Conservation (phyloP, 202 grass and related monocot genomes). For the Panicum hallii region DNA sequence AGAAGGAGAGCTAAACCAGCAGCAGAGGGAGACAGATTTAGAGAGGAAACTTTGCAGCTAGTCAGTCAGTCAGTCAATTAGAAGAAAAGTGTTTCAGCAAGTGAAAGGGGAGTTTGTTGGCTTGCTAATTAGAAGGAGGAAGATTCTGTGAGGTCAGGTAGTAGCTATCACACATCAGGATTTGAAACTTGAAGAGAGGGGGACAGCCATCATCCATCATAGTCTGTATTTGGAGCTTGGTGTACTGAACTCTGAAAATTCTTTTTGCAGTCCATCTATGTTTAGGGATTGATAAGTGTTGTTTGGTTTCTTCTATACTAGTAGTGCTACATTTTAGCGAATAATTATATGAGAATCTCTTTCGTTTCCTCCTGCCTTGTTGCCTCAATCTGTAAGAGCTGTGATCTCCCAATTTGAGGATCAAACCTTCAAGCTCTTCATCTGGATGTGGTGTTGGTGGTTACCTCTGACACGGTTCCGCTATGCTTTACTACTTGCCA, state of each 20-base stretch:
- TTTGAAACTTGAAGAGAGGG: slow-evolving; percentile 48
- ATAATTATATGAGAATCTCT: slow-evolving; percentile 27
- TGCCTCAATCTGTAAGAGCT: slow-evolving; percentile 38
- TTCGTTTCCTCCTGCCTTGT: slow-evolving; percentile 31
- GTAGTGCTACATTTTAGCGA: slow-evolving; percentile 36
- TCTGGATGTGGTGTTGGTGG: neutral
- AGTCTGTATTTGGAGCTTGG: slow-evolving; percentile 77
- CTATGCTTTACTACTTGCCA: neutral
- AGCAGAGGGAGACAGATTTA: slow-evolving; percentile 71
- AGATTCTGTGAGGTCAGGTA: slow-evolving; percentile 51
- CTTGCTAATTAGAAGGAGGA: slow-evolving; percentile 53
- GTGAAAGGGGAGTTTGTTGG: slow-evolving; percentile 46
- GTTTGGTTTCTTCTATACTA: slow-evolving; percentile 59
- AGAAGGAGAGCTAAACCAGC: slow-evolving; percentile 71
- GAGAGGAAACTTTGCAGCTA: slow-evolving; percentile 80
- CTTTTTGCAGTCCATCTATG: slow-evolving; percentile 90
- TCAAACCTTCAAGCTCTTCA: slow-evolving; percentile 17
- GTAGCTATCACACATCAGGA: slow-evolving; percentile 48
- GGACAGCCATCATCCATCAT: slow-evolving; percentile 65
- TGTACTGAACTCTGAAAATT: slow-evolving; percentile 79
- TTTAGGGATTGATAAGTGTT: slow-evolving; percentile 68
- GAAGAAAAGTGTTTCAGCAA: slow-evolving; percentile 46
- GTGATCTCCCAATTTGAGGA: slow-evolving; percentile 33
- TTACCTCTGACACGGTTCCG: neutral
- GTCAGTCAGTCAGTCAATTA: slow-evolving; percentile 70